Evolutionary conservation across 805 yeast genomes (phyloP).

Genomic region (Pichia kluyveri): DNA sequence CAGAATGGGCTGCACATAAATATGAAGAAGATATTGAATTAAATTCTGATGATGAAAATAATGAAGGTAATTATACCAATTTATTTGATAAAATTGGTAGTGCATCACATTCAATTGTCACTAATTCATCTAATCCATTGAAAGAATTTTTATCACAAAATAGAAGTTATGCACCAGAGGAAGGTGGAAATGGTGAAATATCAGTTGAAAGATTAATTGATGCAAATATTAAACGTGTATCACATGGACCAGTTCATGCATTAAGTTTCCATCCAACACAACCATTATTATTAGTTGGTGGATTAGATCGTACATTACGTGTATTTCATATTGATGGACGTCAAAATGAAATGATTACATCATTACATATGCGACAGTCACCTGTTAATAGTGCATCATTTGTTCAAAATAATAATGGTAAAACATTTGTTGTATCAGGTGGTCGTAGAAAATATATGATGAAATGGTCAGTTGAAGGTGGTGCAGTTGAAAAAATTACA

Average conservation of each 20-base stretch:
- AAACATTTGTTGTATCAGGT: slow-evolving; percentile 60
- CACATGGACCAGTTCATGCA: slow-evolving; percentile 79
- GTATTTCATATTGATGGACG: slow-evolving; percentile 89
- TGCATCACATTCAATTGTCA: slow-evolving; percentile 12
- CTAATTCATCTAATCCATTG: slow-evolving; percentile 24
- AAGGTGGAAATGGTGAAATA: slow-evolving; percentile 38
- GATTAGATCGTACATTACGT: slow-evolving; percentile 83
- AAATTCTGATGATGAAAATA: slow-evolving; percentile 11
- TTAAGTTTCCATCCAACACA: slow-evolving; percentile 76
- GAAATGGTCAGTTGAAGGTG: slow-evolving; percentile 68
- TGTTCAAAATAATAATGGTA: slow-evolving; percentile 35
- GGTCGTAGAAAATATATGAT: slow-evolving; percentile 91
- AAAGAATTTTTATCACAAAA: slow-evolving; percentile 25
- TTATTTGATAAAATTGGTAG: slow-evolving; percentile 11
- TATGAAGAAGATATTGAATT: slow-evolving; percentile 35
- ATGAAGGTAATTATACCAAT: not conserved
- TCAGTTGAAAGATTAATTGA: slow-evolving; percentile 76
- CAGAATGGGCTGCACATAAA: slow-evolving; percentile 66
- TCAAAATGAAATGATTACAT: slow-evolving; percentile 68
- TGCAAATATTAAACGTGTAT: slow-evolving; percentile 62
- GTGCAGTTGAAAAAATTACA: slow-evolving; percentile 70
- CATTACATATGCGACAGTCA: slow-evolving; percentile 66
- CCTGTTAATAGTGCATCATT: slow-evolving; percentile 76
- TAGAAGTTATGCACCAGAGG: slow-evolving; percentile 20
- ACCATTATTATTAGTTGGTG: slow-evolving; percentile 82